Base-by-base conservation (phyloP, 441 rosid genomes). In the Populus hybrid region DNA sequence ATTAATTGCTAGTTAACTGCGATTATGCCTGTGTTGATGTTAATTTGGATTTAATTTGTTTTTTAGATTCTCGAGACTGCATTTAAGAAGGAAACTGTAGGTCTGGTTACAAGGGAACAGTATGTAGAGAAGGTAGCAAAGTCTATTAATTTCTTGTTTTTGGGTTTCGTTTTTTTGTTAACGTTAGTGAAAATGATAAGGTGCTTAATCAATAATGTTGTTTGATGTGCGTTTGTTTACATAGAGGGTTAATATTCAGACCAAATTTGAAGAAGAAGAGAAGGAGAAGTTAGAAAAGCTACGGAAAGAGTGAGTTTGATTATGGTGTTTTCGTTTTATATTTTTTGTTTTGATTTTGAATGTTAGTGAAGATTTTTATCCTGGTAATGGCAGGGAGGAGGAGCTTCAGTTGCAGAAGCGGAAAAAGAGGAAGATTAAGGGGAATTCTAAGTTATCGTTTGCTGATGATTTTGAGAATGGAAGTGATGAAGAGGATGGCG, bases 241-340 rank as follows among this genome's bases (percentile, higher is more conserved):
- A 18, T 6, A 95, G 99, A 90, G 99, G 82, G 98, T 94, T 80
- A 95, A 88, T 81, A 95, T 95, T 74, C 95, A 92, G 71, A 95
- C 74, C 78, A 93, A 95, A 86, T 81, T 94, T 18, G 99, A 95
- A 81, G 98, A 95, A 84, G 99, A 95, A 84, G 97, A 94, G 85
- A 94, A 94, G 87, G 99, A 96, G 91, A 94, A 96, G 78, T 89
- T 93, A 73, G 94, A 89, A 75, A 91, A 91, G 88, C 88, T 96
- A 42, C 94, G 90, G 36, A 92, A 96, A 85, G 97, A 94, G 99
- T 95, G 80, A 81, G 97, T 84, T 74, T 79, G 1, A 6, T 29
- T 69, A n/a, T 28, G 35, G 9, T 7, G 3, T 18, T 21, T 28
- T 36, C 53, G 29, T 24, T 20, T 21, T 6, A 3, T 59, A 5